These are phyloP conservation scores for Parietichytrium sp. DNA, from an alignment of 108 stramenopile genomes.

Conservation along the genomic window DNA sequence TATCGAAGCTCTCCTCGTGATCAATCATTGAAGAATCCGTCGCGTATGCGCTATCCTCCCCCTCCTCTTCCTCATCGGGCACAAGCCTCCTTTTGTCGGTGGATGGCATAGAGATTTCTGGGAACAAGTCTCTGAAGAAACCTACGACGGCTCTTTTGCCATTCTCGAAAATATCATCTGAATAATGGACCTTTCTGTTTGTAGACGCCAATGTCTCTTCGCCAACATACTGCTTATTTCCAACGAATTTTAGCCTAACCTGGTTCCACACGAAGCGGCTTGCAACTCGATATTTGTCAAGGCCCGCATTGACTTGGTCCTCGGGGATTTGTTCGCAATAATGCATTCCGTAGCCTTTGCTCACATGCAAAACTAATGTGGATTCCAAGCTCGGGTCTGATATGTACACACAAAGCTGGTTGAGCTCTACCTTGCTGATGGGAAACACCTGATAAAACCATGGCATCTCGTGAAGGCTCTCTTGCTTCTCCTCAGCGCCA, in stretches of 20 bases:
- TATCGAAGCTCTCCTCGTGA: too few species aligned
- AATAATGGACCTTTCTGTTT: neutral
- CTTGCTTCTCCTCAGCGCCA: neutral
- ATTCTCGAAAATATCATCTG: neutral
- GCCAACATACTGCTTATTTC: slow-evolving; percentile 20
- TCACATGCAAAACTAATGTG: neutral
- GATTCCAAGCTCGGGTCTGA: neutral
- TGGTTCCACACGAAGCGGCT: neutral
- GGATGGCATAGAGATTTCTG: slow-evolving; percentile 4
- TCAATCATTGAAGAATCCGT: too few species aligned
- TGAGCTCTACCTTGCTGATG: neutral
- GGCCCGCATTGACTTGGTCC: neutral
- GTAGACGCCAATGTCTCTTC: neutral
- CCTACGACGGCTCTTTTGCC: neutral
- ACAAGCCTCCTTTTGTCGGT: too few species aligned
- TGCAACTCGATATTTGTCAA: neutral
- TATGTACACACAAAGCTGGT: slow-evolving; percentile 5
- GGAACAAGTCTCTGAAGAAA: slow-evolving; percentile 6
- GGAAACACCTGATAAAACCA: slow-evolving; percentile 35
- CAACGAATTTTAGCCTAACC: neutral
- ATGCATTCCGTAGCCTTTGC: neutral
- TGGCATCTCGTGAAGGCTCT: neutral
- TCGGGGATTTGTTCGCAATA: neutral
- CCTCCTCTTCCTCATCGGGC: slow-evolving; percentile 12
- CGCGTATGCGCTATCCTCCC: neutral